Evolutionary conservation across 2,329 filamentous ascomycete species (phyloP), one percentile per base, ranked within the genome.

Genomic region (Elsinoe arachidis): DNA sequence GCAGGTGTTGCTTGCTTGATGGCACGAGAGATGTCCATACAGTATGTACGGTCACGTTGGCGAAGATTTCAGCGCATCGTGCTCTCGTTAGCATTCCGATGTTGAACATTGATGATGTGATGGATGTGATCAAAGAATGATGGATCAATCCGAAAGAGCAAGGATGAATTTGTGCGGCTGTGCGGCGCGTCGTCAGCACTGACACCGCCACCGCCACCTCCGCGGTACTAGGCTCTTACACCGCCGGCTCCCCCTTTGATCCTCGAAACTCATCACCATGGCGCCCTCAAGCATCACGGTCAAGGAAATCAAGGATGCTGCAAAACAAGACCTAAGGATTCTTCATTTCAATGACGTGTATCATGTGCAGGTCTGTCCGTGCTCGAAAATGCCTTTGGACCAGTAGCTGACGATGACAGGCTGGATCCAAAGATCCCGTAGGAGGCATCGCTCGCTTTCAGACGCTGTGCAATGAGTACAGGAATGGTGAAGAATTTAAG

Each of bases 311-410:
- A 57, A 62, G 12, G 63, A 61, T 15, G 62, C 65, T 56, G 57
- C 62, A 5, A 69, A 76, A 41, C 87, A 89, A 44, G 86, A 90
- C 68, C 74, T 96, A 53, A 84, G 90, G n/a, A 73, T 96, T 57
- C 70, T 95, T 33, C 91, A 96, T 74, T 96, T 87, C 78, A 96
- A 96, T 72, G 90, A 96, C 73, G 90, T 96, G 60, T 96, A 96
- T 71, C 91, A 96, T 66, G 81, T 96, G 56, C 90, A 37, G 15
- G 49, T 39, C 17, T 21, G 49, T 19, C 10, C 11, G 4, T 3
- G 5, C 17, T 14, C 26, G 37, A 14, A 11, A n/a, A 15, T 7
- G 10, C 34, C 37, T 39, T 6, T 3, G 33, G 37, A n/a, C 38
- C 9, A 17, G 15, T 21, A 9, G 21, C 17, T 53, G 34, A 53